A percentile compares a stretch with the other conserved stretches of the same genome.
Evolutionary conservation across 106 monocot species (phyloP).

Genomic region (Vanilla planifolia): DNA sequence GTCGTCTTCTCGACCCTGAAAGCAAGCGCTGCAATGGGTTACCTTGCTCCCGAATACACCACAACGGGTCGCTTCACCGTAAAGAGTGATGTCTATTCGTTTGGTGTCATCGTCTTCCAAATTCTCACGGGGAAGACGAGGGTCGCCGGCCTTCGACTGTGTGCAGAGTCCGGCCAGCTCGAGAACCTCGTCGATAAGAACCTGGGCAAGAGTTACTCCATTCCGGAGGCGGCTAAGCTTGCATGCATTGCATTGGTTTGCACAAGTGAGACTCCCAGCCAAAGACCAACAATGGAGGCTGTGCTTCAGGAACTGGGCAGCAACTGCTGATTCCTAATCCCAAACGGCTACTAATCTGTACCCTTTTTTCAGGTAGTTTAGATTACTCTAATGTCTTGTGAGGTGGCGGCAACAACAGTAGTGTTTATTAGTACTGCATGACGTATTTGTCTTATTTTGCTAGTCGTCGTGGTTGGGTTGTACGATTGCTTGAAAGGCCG

Average conservation of each 20-base stretch:
- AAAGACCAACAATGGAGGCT: conserved; percentile 51
- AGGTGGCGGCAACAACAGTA: no score
- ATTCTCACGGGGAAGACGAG: conserved; percentile 46
- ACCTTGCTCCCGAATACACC: conserved; percentile 51
- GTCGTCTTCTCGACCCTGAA: conserved; percentile 66
- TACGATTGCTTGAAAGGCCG: no score
- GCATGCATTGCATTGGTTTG: conserved; percentile 43
- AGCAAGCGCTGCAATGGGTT: conserved; percentile 67
- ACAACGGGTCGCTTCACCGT: conserved; percentile 63
- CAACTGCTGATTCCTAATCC: conserved; percentile 11
- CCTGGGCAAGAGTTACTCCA: conserved; percentile 37
- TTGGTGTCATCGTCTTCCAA: conserved; percentile 61
- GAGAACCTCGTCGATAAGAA: conserved; percentile 53
- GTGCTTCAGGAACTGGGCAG: conserved; percentile 42
- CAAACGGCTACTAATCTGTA: no score
- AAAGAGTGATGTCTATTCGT: conserved; percentile 76
- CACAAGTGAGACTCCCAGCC: conserved; percentile 41
- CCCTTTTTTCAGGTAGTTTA: no score
- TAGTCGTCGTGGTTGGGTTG: no score
- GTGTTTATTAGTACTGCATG: no score
- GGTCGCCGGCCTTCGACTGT: conserved; percentile 24
- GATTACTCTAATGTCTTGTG: no score
- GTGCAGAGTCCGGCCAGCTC: conserved; percentile 25
- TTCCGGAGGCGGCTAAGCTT: conserved; percentile 50
- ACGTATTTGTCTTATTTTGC: no score